These are phyloP conservation scores for Gaeumannomyces sp. DNA, from an alignment of 2,329 filamentous ascomycete genomes.

Conservation along the genomic window DNA sequence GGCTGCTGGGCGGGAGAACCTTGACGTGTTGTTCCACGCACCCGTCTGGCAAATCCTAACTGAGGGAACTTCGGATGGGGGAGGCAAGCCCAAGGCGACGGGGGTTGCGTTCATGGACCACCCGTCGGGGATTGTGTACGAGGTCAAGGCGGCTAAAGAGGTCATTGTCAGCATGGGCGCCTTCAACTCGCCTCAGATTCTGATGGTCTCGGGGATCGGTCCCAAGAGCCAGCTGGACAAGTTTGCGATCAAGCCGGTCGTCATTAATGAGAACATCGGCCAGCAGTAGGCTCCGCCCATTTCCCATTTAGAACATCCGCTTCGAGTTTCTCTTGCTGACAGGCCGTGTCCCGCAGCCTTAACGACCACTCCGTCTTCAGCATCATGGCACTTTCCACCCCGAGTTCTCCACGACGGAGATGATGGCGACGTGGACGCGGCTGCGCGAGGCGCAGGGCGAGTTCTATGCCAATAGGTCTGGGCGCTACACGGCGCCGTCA, in stretches of 20 bases:
- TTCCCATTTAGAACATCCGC: accelerated
- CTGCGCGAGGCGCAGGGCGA: conserved; percentile 18
- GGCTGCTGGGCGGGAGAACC: conserved; percentile 15
- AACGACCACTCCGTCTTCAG: conserved; percentile 24
- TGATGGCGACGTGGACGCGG: conserved; percentile 16
- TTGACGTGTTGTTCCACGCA: conserved; percentile 21
- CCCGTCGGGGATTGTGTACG: conserved; percentile 10
- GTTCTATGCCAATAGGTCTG: conserved; percentile 12
- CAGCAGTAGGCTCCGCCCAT: conserved; percentile 21
- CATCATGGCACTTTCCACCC: conserved; percentile 21
- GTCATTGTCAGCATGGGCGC: conserved; percentile 44
- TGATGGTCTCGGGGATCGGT: conserved; percentile 50
- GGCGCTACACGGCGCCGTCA: conserved; percentile 8
- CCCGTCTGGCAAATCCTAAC: conserved; percentile 18
- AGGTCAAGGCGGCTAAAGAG: conserved; percentile 26
- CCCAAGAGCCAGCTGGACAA: conserved; percentile 44
- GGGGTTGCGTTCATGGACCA: conserved; percentile 21
- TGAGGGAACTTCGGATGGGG: conserved; percentile 6
- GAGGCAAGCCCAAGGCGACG: conserved; percentile 17
- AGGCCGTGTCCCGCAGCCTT: conserved; percentile 14
- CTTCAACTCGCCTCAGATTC: conserved; percentile 44
- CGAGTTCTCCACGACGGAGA: conserved; percentile 20
- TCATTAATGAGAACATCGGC: conserved; percentile 56
- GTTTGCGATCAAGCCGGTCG: conserved; percentile 46
- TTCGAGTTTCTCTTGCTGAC: background rate